Evolutionary conservation across 2,329 filamentous ascomycete genomes (phyloP).

Genomic region (Tothia fuscella): DNA sequence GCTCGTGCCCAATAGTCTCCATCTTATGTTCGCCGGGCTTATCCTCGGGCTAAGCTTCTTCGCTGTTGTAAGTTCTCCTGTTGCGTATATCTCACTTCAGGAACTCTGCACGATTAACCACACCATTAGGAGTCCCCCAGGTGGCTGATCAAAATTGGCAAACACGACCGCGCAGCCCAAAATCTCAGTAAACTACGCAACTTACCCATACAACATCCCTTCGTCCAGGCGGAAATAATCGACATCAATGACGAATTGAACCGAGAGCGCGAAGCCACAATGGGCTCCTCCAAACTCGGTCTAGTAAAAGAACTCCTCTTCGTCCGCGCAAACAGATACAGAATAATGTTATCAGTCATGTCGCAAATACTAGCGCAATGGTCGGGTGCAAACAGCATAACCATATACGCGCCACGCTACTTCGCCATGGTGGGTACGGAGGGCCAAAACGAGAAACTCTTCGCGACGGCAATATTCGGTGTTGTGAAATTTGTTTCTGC

Average conservation of each 20-base stretch:
- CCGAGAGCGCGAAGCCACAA: constrained; percentile 59
- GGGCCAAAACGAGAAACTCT: constrained; percentile 55
- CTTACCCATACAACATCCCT: constrained; percentile 47
- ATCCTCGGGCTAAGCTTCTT: constrained; percentile 60
- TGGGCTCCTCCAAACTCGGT: constrained; percentile 52
- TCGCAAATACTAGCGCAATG: constrained; percentile 64
- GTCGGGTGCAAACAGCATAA: constrained; percentile 62
- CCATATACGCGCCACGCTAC: constrained; percentile 62
- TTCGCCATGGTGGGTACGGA: constrained; percentile 61
- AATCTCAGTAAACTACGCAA: constrained; percentile 48
- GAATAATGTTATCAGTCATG: constrained; percentile 55
- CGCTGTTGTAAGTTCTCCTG: no score
- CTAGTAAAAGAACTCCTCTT: constrained; percentile 57
- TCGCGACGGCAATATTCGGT: constrained; percentile 65
- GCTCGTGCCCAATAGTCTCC: constrained; percentile 61
- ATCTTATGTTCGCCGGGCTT: constrained; percentile 64
- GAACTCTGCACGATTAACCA: no score
- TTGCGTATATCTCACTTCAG: no score
- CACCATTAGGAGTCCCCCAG: constrained; percentile 53
- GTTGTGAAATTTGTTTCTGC: constrained; percentile 60
- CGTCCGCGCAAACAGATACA: constrained; percentile 58
- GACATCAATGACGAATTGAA: constrained; percentile 55
- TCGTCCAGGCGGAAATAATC: constrained; percentile 49
- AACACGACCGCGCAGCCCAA: constrained; percentile 33
- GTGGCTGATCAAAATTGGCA: constrained; percentile 37